Evolutionary conservation across 768 basidiomycete species (phyloP).

Genomic region (Suillus discolor): DNA sequence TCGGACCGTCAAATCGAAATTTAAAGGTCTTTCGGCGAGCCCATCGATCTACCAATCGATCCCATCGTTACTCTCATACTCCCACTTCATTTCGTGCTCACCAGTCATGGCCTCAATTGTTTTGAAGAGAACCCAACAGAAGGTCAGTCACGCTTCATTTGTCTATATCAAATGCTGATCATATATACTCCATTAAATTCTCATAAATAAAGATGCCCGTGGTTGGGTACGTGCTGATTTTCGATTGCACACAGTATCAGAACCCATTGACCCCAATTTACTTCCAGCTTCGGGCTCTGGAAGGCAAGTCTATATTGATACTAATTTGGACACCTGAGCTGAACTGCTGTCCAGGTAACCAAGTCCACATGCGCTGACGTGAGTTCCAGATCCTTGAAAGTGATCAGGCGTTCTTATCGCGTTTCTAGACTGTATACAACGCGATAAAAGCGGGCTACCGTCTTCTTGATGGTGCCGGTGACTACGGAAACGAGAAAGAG

Average conservation of each 20-base stretch:
- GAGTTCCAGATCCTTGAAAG: constrained; percentile 18
- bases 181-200: not conserved
- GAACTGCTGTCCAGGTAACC: constrained; percentile 45
- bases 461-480: constrained; percentile 83
- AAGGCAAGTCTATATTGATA: constrained; percentile 46
- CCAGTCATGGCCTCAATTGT: constrained; percentile 50
- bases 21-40: constrained; percentile 1
- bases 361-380: constrained; percentile 64
- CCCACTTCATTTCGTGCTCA: constrained; percentile 14
- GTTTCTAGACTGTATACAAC: constrained; percentile 69
- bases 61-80: constrained; percentile 13
- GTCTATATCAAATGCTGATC: constrained; percentile 9
- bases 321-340: constrained; percentile 7
- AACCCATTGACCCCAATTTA: constrained; percentile 7
- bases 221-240: constrained; percentile 50
- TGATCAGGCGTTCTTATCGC: not conserved
- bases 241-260: constrained; percentile 1
- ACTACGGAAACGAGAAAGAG: constrained; percentile 90
- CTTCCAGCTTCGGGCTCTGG: constrained; percentile 68
- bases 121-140: constrained; percentile 61
- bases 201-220: constrained; percentile 59
- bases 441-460: constrained; percentile 88
- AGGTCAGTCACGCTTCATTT: constrained; percentile 39
- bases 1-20: constrained; percentile 16
- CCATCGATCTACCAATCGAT: constrained; percentile 3